Percentiles rank a stretch among this genome's conserved stretches.
Conservation (phyloP, 164 flowering plant species). For the Magnolia sinica region DNA sequence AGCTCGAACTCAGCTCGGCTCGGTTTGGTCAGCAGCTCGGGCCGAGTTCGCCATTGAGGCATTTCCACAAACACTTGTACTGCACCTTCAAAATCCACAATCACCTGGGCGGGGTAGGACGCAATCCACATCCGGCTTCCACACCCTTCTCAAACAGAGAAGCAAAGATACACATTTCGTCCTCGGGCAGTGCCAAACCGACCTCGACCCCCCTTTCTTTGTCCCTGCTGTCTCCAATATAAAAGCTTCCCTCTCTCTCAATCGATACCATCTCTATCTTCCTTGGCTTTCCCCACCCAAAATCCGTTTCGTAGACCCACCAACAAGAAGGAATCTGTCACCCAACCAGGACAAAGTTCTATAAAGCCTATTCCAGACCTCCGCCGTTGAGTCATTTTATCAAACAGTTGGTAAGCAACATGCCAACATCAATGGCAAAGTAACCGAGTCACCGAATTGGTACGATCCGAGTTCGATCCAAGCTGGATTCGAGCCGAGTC, state of each 20-base stretch:
- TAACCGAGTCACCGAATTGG: too few relatives aligned
- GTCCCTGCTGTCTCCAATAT: constrained; percentile 24
- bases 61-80: too few relatives aligned
- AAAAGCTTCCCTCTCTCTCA: constrained; percentile 21
- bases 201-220: constrained; percentile 18
- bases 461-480: too few relatives aligned
- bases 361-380: neutral
- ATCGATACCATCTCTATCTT: constrained; percentile 31
- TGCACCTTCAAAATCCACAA: too few relatives aligned
- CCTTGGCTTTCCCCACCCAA: constrained; percentile 23
- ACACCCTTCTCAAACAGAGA: constrained; percentile 18
- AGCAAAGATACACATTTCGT: constrained; percentile 29
- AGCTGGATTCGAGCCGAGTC: too few relatives aligned
- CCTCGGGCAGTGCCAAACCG: constrained; percentile 20
- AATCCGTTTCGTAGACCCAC: constrained; percentile 10
- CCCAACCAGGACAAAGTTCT: neutral
- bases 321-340: neutral
- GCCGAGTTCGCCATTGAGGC: too few relatives aligned
- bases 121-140: neutral
- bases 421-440: too few relatives aligned
- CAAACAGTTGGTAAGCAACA: too few relatives aligned
- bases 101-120: too few relatives aligned
- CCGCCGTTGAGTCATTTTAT: too few relatives aligned
- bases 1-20: too few relatives aligned
- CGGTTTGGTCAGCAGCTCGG: too few relatives aligned